These are phyloP conservation scores for Aspergillus sp. DNA, from an alignment of 2,329 filamentous ascomycete species.

Conservation along the genomic window DNA sequence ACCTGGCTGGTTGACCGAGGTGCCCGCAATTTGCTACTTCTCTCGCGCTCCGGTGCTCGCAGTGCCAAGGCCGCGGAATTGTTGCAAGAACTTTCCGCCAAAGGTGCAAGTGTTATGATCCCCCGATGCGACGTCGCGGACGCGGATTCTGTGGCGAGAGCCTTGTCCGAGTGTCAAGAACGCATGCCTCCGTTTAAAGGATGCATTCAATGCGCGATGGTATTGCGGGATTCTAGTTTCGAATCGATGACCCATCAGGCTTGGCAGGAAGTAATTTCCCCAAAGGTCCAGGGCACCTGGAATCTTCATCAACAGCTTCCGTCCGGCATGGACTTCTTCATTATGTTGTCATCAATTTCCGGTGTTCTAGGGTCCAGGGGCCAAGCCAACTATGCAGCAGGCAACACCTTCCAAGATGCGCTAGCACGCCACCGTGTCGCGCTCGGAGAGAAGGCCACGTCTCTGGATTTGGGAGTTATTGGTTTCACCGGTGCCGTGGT, in stretches of 20 bases:
- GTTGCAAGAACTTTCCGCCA: not conserved
- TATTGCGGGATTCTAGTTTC: slow-evolving; percentile 23
- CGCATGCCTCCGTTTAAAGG: slow-evolving; percentile 12
- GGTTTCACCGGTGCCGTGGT: slow-evolving; percentile 25
- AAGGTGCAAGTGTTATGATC: not conserved
- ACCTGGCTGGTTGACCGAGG: slow-evolving; percentile 34
- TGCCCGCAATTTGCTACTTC: slow-evolving; percentile 33
- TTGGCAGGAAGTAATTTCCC: slow-evolving; percentile 32
- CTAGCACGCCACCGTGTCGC: slow-evolving; percentile 26
- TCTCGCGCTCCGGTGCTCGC: slow-evolving; percentile 15
- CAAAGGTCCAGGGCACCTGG: slow-evolving; percentile 38
- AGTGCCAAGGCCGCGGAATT: not conserved
- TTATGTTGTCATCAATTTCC: slow-evolving; percentile 38
- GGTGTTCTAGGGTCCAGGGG: slow-evolving; percentile 44
- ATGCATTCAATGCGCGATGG: slow-evolving; percentile 11
- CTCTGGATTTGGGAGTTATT: slow-evolving; percentile 24
- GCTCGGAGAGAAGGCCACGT: slow-evolving; percentile 11
- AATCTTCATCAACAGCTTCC: slow-evolving; percentile 32
- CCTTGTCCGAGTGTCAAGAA: not conserved
- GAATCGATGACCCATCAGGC: slow-evolving; percentile 39
- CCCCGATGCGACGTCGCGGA: slow-evolving; percentile 9
- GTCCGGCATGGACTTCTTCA: slow-evolving; percentile 39
- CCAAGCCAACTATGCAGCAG: slow-evolving; percentile 43
- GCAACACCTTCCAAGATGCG: slow-evolving; percentile 36
- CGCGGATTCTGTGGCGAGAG: not conserved